Percentiles rank a stretch among this genome's conserved stretches.
phyloP scores from a whole-genome alignment of 1,139 yeast genomes.

The Taphrina confusa region DNA sequence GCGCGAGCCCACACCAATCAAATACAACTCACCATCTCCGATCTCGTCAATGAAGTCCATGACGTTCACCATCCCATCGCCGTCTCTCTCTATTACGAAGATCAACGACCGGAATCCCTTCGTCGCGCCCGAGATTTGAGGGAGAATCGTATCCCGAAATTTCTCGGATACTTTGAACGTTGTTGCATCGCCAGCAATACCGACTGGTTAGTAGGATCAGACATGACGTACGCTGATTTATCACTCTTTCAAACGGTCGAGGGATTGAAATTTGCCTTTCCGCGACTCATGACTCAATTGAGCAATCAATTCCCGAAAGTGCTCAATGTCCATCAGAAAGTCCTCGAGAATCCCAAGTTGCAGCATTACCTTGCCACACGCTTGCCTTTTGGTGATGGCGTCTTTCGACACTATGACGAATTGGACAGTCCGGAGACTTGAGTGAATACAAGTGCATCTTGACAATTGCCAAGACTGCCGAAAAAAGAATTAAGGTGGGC shows the following conservation, averaged over 20 bases:
- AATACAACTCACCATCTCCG: slow-evolving; percentile 16
- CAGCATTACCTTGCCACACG: slow-evolving; percentile 12
- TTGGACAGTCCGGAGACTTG: slow-evolving; percentile 14
- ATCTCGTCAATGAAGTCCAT: slow-evolving; percentile 25
- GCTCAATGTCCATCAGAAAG: background rate
- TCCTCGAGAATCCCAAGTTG: slow-evolving; percentile 1
- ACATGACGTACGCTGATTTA: slow-evolving; percentile 30
- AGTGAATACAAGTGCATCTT: too few relatives aligned
- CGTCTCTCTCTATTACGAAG: slow-evolving; percentile 22
- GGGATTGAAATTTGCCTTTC: slow-evolving; percentile 28
- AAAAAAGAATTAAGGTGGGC: too few relatives aligned
- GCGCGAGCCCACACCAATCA: slow-evolving; percentile 16
- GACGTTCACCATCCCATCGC: slow-evolving; percentile 32
- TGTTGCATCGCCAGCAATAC: background rate
- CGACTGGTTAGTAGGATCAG: background rate
- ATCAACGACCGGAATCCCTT: slow-evolving; percentile 16
- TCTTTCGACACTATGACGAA: slow-evolving; percentile 31
- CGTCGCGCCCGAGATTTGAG: slow-evolving; percentile 21
- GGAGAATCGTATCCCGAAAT: slow-evolving; percentile 19
- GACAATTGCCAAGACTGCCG: too few relatives aligned
- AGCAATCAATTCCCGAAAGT: slow-evolving; percentile 1
- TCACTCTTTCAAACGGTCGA: slow-evolving; percentile 15
- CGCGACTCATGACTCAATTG: slow-evolving; percentile 5
- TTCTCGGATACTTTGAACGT: slow-evolving; percentile 23
- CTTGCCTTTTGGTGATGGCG: slow-evolving; percentile 19